Conservation (phyloP, 2,329 filamentous ascomycete genomes). For the Microdochium trichocladiopsis region DNA sequence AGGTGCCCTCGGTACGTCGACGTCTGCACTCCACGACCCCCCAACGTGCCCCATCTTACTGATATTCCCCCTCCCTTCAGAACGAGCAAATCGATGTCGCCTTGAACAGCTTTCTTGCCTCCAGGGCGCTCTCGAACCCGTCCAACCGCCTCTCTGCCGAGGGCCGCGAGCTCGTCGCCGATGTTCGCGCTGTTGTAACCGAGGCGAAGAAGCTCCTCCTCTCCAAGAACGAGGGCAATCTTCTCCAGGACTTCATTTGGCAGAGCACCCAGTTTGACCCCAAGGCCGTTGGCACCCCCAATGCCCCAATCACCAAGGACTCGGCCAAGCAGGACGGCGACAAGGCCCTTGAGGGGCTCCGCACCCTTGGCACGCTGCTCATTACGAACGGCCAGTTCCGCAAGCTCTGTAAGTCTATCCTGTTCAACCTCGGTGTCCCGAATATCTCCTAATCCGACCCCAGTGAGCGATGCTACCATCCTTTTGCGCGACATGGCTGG, state of each 20-base stretch:
- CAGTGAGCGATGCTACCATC: conserved; percentile 70
- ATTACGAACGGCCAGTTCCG: conserved; percentile 96
- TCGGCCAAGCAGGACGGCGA: conserved; percentile 76
- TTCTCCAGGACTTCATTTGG: conserved; percentile 96
- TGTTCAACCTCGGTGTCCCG: neutral
- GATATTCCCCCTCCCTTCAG: conserved; percentile 28
- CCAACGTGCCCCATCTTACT: conserved; percentile 2
- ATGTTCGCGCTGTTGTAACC: conserved; percentile 72
- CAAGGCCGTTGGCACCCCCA: conserved; percentile 53
- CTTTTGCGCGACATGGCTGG: conserved; percentile 86
- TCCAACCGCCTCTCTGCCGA: conserved; percentile 74
- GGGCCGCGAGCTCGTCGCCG: conserved; percentile 69
- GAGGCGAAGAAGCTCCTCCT: conserved; percentile 75
- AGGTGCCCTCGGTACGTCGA: conserved; percentile 73
- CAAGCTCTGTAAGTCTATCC: conserved; percentile 64
- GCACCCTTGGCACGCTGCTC: conserved; percentile 80
- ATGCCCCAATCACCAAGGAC: conserved; percentile 66
- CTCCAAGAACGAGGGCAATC: conserved; percentile 90
- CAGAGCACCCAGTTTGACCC: conserved; percentile 72
- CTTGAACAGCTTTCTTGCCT: conserved; percentile 77
- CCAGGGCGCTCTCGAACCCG: conserved; percentile 61
- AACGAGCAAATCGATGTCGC: conserved; percentile 96
- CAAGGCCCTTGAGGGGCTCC: conserved; percentile 74
- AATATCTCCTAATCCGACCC: neutral
- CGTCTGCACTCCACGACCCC: neutral